These are phyloP conservation scores for Pythium pyrilobum DNA, from an alignment of 352 stramenopile species.

Conservation along the genomic window DNA sequence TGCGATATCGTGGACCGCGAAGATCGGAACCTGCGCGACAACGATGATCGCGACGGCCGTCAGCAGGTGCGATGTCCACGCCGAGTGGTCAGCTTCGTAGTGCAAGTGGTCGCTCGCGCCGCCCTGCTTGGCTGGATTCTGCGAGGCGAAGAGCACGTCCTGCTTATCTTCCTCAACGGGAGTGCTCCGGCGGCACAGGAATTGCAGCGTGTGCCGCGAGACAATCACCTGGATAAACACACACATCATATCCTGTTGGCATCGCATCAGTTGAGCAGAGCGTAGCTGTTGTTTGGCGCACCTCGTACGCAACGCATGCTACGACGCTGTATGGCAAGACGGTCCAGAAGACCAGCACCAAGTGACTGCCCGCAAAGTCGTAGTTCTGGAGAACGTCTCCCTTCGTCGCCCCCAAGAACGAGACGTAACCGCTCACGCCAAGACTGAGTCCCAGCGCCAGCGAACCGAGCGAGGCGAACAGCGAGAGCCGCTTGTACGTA, in stretches of 20 bases:
- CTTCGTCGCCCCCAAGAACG: constrained; percentile 37
- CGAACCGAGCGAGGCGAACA: constrained; percentile 25
- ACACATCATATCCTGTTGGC: neutral
- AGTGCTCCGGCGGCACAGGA: constrained; percentile 21
- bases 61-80: constrained; percentile 12
- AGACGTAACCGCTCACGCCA: constrained; percentile 44
- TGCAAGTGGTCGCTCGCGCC: constrained; percentile 5
- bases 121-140: constrained; percentile 5
- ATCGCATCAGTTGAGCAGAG: too few species aligned
- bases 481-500: constrained; percentile 29
- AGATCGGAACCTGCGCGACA: constrained; percentile 35
- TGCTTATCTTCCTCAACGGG: constrained; percentile 15
- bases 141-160: constrained; percentile 33
- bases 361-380: constrained; percentile 24
- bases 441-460: constrained; percentile 32
- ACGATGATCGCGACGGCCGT: constrained; percentile 24
- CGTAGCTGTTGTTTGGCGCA: too few species aligned
- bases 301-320: constrained; percentile 42
- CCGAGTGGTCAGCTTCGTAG: constrained; percentile 6
- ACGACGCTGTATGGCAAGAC: constrained; percentile 34
- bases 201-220: constrained; percentile 36
- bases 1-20: constrained; percentile 23
- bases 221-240: constrained; percentile 31
- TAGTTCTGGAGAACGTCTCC: constrained; percentile 48
- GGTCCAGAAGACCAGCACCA: constrained; percentile 37